Evolutionary conservation across 345 rosid species (phyloP).

Genomic region (Salix arbutifolia): DNA sequence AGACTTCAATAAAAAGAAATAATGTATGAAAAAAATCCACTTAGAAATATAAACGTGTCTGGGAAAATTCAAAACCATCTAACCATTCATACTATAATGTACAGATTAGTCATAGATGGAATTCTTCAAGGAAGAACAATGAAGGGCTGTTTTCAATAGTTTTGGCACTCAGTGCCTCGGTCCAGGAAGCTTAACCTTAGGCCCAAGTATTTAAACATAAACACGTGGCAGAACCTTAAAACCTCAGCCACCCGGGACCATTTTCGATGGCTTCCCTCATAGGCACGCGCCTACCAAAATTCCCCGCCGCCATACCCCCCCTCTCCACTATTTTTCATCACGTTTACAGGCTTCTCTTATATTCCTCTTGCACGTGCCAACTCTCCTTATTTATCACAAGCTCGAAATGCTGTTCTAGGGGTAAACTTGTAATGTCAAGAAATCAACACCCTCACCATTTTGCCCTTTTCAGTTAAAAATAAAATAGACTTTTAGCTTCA

Average conservation of each 20-base stretch:
- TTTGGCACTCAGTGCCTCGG: constrained; percentile 42
- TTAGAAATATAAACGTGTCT: background rate
- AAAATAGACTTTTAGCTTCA: background rate
- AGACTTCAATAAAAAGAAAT: too few relatives aligned
- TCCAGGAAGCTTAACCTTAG: constrained; percentile 15
- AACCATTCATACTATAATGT: background rate
- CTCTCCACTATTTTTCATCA: constrained; percentile 9
- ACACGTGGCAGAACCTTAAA: constrained; percentile 34
- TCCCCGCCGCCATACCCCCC: constrained; percentile 45
- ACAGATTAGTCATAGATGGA: constrained; percentile 1
- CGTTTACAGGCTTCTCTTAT: constrained; percentile 15
- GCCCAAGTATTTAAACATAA: background rate
- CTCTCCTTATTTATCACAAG: background rate
- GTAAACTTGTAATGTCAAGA: background rate
- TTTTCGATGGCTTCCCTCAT: constrained; percentile 23
- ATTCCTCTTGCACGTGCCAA: constrained; percentile 20
- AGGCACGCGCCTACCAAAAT: constrained; percentile 44
- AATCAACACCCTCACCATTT: background rate
- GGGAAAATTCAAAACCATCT: background rate
- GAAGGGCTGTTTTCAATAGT: constrained; percentile 31
- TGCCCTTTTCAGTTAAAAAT: background rate
- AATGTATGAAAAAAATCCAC: background rate
- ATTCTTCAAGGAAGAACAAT: background rate
- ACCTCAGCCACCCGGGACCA: constrained; percentile 26
- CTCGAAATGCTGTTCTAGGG: background rate